Conservation (phyloP, 2,329 filamentous ascomycete genomes). For the Aspergillus sp. region DNA sequence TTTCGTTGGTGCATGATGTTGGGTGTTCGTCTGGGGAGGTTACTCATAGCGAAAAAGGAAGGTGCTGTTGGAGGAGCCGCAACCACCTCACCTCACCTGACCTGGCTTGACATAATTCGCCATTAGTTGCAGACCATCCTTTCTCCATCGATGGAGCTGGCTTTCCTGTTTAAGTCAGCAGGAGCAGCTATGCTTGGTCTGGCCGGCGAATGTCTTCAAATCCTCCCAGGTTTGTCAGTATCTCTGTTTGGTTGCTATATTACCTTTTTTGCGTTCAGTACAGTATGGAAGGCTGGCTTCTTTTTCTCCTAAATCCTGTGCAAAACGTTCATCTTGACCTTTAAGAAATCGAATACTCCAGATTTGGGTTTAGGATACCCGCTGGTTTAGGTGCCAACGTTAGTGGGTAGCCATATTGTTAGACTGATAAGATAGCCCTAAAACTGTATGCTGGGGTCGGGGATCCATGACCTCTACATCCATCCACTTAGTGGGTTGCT, state of each 20-base stretch:
- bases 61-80: not conserved
- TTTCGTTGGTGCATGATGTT: not conserved
- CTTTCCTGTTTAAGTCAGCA: no score
- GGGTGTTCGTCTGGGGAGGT: not conserved
- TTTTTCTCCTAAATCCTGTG: not conserved
- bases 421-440: not conserved
- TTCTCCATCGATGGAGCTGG: no score
- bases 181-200: no score
- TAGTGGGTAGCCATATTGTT: not conserved
- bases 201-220: no score
- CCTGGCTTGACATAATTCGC: not conserved
- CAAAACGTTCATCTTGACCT: not conserved
- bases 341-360: not conserved
- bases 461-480: conserved; percentile 19
- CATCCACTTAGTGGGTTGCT: conserved; percentile 21
- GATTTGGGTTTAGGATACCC: not conserved
- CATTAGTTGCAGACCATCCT: no score
- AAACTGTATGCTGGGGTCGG: not conserved
- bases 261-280: no score
- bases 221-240: no score
- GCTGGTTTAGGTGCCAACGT: not conserved
- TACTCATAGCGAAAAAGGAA: not conserved
- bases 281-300: no score
- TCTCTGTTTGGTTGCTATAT: no score
- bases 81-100: not conserved